Evolutionary conservation across 345 rosid species (phyloP), one percentile per base, ranked within the genome.

Genomic region (Syzygium aqueum): DNA sequence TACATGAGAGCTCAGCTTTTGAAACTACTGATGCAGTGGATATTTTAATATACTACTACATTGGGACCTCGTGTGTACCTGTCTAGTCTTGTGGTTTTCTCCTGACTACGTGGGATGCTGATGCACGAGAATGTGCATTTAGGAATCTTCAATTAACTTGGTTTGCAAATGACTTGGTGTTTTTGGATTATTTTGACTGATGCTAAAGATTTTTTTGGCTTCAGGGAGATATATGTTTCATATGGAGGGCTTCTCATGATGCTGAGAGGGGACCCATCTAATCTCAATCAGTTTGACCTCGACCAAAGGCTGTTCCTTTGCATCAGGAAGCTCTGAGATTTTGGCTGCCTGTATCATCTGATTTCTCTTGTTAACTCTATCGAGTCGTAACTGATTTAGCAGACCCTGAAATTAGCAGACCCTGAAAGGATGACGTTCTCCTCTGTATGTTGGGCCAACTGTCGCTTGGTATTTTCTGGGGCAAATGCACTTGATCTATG

Each of bases 241-340:
- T 96, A 89, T 40, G 97, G 98, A 2, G 98, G 99, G 46, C 98
- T 95, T 33, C 90, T 96, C 28, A 96, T 95, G 99, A 73, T 94
- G 93, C 93, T 96, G 84, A 93, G 90, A 85, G 99, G 98, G 13
- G 98, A 96, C 86, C 94, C 97, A 3, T 92, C 95, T 82, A 92
- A 95, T 80, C 91, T 96, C 8, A 87, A 94, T 87, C 91, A 91
- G 61, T 94, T 95, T 4, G 97, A 97, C 91, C 97, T 94, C 30
- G 99, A 97, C 87, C 97, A 96, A 91, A 94, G 94, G 91, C 88
- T 96, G 53, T 96, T 96, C 89, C 96, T 95, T 37, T 95, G 95
- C 86, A 92, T 88, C 28, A 63, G 85, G 84, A 84, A 89, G 84
- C 85, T 89, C 57, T 84, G 78, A 86, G 80, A 73, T 73, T 33